Percentiles rank a stretch among this genome's conserved stretches.
phyloP scores from a whole-genome alignment of 176 grass and related monocot genomes.

The Chloris gayana region DNA sequence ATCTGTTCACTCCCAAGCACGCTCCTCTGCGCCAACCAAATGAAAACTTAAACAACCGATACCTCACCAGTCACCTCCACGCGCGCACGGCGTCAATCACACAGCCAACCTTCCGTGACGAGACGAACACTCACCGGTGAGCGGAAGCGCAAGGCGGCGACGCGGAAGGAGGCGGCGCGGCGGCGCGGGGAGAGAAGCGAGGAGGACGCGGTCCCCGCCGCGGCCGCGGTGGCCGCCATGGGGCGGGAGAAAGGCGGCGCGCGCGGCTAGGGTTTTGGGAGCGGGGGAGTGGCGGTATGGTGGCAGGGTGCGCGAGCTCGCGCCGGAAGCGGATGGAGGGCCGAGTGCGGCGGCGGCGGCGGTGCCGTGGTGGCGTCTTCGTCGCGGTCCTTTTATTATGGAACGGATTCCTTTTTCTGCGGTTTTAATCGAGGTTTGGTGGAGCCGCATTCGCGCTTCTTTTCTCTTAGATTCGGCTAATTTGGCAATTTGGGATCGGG shows the following conservation, averaged over 20 bases:
- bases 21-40: slow-evolving; percentile 33
- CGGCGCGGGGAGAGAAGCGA: slow-evolving; percentile 33
- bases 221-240: slow-evolving; percentile 45
- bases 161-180: slow-evolving; percentile 9
- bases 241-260: background rate
- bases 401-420: background rate
- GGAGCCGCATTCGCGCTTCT: background rate
- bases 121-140: slow-evolving; percentile 43
- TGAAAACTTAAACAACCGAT: background rate
- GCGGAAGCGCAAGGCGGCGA: slow-evolving; percentile 40
- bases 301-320: background rate
- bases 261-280: slow-evolving; percentile 31
- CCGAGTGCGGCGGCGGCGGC: slow-evolving; percentile 10
- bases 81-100: background rate
- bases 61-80: background rate
- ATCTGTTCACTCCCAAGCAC: slow-evolving; percentile 51
- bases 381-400: background rate
- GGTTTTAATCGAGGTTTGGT: slow-evolving; percentile 1
- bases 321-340: background rate
- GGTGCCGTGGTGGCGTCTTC: background rate
- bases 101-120: background rate
- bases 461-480: background rate
- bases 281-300: background rate
- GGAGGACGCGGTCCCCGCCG: slow-evolving; percentile 42
- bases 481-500: background rate